phyloP scores from a whole-genome alignment of 345 rosid genomes.

The Murraya koenigii region DNA sequence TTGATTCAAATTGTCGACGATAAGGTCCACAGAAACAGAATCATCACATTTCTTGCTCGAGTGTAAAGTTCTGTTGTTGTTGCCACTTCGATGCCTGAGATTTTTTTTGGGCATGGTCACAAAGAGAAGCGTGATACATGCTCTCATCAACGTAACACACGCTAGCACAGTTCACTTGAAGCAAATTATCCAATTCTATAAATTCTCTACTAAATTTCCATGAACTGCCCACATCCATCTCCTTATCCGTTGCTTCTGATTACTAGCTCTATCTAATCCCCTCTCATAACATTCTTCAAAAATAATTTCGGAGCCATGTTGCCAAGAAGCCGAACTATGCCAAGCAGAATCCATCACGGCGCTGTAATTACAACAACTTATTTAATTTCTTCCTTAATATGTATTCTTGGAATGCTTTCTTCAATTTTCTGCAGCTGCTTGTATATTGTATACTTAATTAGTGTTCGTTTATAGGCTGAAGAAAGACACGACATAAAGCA shows the following conservation, averaged over 20 bases:
- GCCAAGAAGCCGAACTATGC: slow-evolving; percentile 57
- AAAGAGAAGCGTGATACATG: background rate
- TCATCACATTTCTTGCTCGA: too few relatives aligned
- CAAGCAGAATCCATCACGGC: slow-evolving; percentile 48
- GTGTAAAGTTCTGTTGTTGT: background rate
- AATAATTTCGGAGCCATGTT: slow-evolving; percentile 27
- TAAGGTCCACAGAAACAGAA: background rate
- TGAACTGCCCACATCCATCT: background rate
- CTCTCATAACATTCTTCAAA: background rate
- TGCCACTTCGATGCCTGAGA: background rate
- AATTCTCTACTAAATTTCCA: background rate
- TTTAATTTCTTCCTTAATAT: background rate
- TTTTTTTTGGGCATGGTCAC: background rate
- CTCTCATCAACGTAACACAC: background rate
- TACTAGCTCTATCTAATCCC: background rate
- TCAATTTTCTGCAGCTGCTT: background rate
- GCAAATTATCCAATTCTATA: background rate
- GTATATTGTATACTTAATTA: background rate
- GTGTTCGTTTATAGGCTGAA: slow-evolving; percentile 34
- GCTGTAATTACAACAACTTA: slow-evolving; percentile 17
- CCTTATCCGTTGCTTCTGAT: background rate
- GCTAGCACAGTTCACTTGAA: background rate
- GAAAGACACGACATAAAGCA: slow-evolving; percentile 48
- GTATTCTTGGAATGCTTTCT: background rate
- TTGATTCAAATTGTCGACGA: background rate